Base-by-base conservation (phyloP, 2,329 filamentous ascomycete species). In the Beauveria pseudobassiana region DNA sequence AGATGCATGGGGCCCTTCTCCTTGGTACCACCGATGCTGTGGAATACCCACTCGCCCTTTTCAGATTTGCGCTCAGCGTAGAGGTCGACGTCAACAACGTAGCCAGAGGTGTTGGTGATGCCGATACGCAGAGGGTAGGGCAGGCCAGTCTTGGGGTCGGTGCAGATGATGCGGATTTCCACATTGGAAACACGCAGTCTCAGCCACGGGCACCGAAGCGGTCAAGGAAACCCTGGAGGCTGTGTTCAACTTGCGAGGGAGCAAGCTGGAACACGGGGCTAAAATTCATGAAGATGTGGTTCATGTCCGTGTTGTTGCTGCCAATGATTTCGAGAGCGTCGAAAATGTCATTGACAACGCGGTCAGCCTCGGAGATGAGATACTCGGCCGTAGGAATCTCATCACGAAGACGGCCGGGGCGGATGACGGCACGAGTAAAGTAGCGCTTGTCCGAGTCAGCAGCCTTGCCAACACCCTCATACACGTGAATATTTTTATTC, bases 221-320 rank as follows among this genome's bases (percentile, higher is more conserved):
- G 71, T 98, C 95, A 68, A 99, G 81, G 86, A 99, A 99, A 61
- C 93, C 93, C 71, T 89, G 91, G 26, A 99, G 86, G 34, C 91
- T 93, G 76, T 96, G 86, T 78, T 98, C 92, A 18, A 99, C 91
- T 78, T 97, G 91, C 63, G 86, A 80, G 3, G 95, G 93, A 71
- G 91, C 83, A 54, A 99, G 86, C 73, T 92, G 91, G 87, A 99
- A 98, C 63, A 97, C 90, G 10, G 93, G 91, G 0, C 91, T 95
- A 80, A 99, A 99, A 84, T 99, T 98, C 83, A 99, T 95, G 82
- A 99, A 99, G 83, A 99, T 95, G 80, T 99, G 95, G 82, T 99
- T 99, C 73, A 99, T 84, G 82, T 99, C 95, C 57, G 95, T 96
- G 80, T 96, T 96, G 81, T 97, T 98, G 83, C 96, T 97, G 72